Conservation (phyloP, 106 monocot species). For the Dendrobium nobile region DNA sequence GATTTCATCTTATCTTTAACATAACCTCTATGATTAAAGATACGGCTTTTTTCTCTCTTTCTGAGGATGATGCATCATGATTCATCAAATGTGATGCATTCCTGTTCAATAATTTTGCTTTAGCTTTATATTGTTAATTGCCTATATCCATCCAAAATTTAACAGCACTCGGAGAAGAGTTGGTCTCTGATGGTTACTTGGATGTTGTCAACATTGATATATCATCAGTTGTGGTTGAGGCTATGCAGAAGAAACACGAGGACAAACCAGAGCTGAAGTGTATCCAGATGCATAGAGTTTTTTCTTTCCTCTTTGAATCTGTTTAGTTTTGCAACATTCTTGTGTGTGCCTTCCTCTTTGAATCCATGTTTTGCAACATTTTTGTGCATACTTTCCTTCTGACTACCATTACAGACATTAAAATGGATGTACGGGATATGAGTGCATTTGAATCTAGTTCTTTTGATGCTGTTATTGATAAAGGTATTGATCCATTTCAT, state of each 20-base stretch:
- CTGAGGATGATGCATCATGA: not conserved
- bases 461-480: conserved; percentile 90
- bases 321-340: not conserved
- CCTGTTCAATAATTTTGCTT: not conserved
- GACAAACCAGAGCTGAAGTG: conserved; percentile 66
- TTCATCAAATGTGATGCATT: not conserved
- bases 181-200: conserved; percentile 75
- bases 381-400: conserved; percentile 1
- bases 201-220: conserved; percentile 82
- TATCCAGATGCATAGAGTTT: conserved; percentile 24
- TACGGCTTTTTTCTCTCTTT: not conserved
- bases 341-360: not conserved
- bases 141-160: conserved; percentile 1
- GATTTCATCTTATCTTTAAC: not conserved
- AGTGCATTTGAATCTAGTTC: conserved; percentile 50
- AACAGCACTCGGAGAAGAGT: conserved; percentile 75
- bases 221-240: conserved; percentile 86
- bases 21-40: not conserved
- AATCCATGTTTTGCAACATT: not conserved
- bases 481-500: conserved; percentile 41
- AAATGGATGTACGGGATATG: conserved; percentile 93
- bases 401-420: conserved; percentile 37
- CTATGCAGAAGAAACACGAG: conserved; percentile 68
- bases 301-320: too few relatives aligned
- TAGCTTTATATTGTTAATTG: not conserved